Conservation (phyloP, 2,329 filamentous ascomycete species). For the Trichophyton verrucosum region DNA sequence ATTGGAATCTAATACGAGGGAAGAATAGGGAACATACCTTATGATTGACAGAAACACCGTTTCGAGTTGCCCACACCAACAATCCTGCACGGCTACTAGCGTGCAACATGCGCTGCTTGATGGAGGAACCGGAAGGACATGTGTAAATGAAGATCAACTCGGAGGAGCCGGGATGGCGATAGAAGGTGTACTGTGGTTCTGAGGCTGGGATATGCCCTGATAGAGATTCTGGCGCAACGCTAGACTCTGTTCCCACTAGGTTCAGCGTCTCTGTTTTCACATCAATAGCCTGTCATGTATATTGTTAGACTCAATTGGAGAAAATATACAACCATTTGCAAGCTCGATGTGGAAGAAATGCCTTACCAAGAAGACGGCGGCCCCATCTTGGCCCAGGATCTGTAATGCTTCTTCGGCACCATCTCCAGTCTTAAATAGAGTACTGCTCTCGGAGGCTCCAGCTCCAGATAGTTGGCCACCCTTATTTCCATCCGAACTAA, state of each 20-base stretch:
- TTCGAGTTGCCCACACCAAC: conserved; percentile 42
- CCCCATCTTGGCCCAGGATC: conserved; percentile 21
- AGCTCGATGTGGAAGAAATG: conserved; percentile 5
- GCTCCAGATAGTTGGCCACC: conserved; percentile 29
- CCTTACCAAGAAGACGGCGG: conserved; percentile 39
- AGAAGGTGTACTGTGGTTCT: conserved; percentile 51
- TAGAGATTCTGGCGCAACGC: conserved; percentile 35
- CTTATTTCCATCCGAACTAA: conserved; percentile 13
- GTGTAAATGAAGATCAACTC: conserved; percentile 51
- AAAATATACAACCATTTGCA: neutral
- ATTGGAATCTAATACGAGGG: conserved; percentile 2
- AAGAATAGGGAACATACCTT: conserved; percentile 29
- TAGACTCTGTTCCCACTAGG: conserved; percentile 36
- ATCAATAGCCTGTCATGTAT: conserved; percentile 25
- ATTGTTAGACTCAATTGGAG: conserved; percentile 14
- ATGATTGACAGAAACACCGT: conserved; percentile 46
- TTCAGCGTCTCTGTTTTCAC: conserved; percentile 42
- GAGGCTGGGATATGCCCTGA: conserved; percentile 37
- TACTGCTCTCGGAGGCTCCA: conserved; percentile 14
- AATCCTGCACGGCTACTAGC: conserved; percentile 45
- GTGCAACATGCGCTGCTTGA: conserved; percentile 56
- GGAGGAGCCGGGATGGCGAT: conserved; percentile 39
- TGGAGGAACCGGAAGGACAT: conserved; percentile 47
- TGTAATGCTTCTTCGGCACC: conserved; percentile 42
- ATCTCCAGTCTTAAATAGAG: conserved; percentile 43